A percentile compares a stretch with the other conserved stretches of the same genome.
phyloP scores from a whole-genome alignment of 2,329 filamentous ascomycete species.

The Trichoderma afroharzianum region DNA sequence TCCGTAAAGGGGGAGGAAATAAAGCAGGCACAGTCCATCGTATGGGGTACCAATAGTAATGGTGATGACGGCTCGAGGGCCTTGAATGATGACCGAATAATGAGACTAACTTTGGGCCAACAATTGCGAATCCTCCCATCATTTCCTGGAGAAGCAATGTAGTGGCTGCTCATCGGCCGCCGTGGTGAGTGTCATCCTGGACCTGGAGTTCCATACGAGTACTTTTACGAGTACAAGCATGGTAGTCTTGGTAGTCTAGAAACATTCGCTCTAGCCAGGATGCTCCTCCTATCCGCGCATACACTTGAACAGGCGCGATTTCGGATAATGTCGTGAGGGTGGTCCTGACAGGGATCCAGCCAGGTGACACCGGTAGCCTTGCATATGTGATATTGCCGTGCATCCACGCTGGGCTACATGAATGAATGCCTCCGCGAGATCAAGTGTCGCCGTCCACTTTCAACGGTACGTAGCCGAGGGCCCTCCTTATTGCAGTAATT shows the following conservation, averaged over 20 bases:
- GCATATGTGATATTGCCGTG: conserved; percentile 17
- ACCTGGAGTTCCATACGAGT: background rate
- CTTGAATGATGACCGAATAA: background rate
- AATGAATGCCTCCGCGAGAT: background rate
- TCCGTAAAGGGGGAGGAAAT: background rate
- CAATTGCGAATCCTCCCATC: background rate
- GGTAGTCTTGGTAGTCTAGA: background rate
- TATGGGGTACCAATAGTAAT: background rate
- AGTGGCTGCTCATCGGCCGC: background rate
- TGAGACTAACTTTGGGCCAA: background rate
- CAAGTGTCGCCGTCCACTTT: conserved; percentile 4
- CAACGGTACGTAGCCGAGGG: background rate
- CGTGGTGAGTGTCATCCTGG: background rate
- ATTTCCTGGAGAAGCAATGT: conserved; percentile 1
- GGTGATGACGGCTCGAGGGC: background rate
- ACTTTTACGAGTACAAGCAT: background rate
- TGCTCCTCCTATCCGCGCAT: background rate
- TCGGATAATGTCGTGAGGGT: conserved; percentile 15
- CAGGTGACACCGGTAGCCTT: conserved; percentile 15
- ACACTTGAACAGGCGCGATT: background rate
- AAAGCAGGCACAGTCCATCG: background rate
- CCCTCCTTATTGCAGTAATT: background rate
- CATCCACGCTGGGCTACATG: background rate
- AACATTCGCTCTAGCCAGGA: conserved; percentile 4
- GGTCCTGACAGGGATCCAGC: conserved; percentile 8